Conservation (phyloP, 345 rosid species). For the Euphorbia tirucalli region DNA sequence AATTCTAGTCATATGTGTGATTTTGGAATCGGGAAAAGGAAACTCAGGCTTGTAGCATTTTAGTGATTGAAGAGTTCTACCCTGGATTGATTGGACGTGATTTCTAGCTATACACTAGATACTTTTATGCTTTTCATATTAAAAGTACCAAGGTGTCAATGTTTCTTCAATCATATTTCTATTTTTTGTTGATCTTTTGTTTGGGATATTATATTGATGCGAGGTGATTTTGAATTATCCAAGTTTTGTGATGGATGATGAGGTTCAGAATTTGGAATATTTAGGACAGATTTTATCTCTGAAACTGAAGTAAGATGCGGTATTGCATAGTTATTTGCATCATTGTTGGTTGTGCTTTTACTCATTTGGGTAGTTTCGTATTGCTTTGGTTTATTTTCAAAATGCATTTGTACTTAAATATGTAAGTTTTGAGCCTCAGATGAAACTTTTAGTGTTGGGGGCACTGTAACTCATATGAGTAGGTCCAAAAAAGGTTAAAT, state of each 20-base stretch:
- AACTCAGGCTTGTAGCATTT: background rate
- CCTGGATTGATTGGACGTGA: background rate
- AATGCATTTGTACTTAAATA: background rate
- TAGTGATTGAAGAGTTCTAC: background rate
- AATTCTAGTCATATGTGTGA: background rate
- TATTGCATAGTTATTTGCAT: background rate
- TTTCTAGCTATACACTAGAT: background rate
- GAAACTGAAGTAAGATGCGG: background rate
- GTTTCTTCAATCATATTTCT: background rate
- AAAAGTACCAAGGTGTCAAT: background rate
- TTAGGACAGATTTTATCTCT: background rate
- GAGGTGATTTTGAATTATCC: background rate
- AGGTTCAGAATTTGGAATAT: background rate
- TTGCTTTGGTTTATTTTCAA: background rate
- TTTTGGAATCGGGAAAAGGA: background rate
- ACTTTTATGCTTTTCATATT: background rate
- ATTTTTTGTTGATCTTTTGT: background rate
- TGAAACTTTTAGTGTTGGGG: background rate
- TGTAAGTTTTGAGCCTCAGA: background rate
- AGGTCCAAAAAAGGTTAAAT: background rate
- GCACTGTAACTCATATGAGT: background rate
- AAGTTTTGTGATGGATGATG: background rate
- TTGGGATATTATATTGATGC: background rate
- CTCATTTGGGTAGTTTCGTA: background rate
- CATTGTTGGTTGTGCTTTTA: background rate